phyloP scores from a whole-genome alignment of 345 rosid genomes.

The Gossypium turneri region DNA sequence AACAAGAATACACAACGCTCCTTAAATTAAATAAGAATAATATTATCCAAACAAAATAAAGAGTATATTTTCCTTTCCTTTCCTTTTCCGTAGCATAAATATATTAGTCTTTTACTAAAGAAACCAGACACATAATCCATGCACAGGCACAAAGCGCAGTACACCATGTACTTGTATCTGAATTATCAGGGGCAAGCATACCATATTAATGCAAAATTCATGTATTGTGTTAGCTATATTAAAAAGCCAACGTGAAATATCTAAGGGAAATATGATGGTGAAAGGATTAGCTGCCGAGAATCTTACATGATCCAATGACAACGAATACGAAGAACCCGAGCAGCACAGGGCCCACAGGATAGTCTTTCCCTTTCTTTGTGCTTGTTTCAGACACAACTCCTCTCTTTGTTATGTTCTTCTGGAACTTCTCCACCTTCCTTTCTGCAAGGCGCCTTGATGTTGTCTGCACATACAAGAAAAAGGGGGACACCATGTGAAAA shows the following conservation, averaged over 20 bases:
- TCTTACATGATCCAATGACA: conserved; percentile 90
- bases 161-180: background rate
- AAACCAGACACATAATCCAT: background rate
- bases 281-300: conserved; percentile 1
- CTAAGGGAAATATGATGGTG: background rate
- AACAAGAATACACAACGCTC: too few relatives aligned
- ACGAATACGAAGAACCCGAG: conserved; percentile 93
- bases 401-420: conserved; percentile 82
- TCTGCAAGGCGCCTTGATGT: conserved; percentile 83
- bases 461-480: conserved; percentile 40
- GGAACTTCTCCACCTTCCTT: conserved; percentile 73
- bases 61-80: too few relatives aligned
- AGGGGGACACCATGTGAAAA: background rate
- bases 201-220: background rate
- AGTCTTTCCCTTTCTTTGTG: conserved; percentile 80
- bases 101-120: background rate
- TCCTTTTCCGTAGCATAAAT: background rate
- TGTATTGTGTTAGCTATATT: background rate
- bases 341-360: conserved; percentile 81
- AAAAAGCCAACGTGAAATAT: background rate
- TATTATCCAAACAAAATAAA: too few relatives aligned
- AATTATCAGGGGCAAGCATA: background rate
- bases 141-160: background rate
- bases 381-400: conserved; percentile 81
- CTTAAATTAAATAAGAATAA: too few relatives aligned